phyloP scores from a whole-genome alignment of 2,329 filamentous ascomycete species.

The Fonsecaea nubica region DNA sequence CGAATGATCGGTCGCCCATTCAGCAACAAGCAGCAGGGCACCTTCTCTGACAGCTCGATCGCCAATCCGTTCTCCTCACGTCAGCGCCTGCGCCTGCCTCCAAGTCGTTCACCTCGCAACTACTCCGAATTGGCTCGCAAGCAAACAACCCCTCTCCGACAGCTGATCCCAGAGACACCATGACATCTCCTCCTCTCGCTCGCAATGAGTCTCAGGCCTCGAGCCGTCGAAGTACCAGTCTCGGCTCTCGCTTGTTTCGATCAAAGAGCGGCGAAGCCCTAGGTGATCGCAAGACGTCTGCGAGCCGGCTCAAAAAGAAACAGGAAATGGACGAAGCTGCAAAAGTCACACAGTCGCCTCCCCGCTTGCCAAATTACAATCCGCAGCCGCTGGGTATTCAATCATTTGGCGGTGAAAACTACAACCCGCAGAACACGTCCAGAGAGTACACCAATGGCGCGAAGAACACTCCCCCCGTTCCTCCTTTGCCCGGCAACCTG shows the following conservation, averaged over 20 bases:
- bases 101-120: conserved; percentile 2
- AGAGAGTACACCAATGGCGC: conserved; percentile 31
- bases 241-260: conserved; percentile 38
- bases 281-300: conserved; percentile 37
- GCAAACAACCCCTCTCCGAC: conserved; percentile 16
- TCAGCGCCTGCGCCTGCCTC: conserved; percentile 27
- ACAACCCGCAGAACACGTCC: conserved; percentile 29
- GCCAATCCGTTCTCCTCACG: conserved; percentile 21
- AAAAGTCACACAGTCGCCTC: conserved; percentile 34
- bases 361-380: conserved; percentile 35
- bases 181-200: conserved; percentile 34
- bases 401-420: conserved; percentile 38
- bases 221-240: conserved; percentile 35
- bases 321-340: conserved; percentile 33
- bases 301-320: conserved; percentile 36
- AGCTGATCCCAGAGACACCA: conserved; percentile 20
- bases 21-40: conserved; percentile 6
- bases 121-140: conserved; percentile 17
- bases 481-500: conserved; percentile 32
- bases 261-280: conserved; percentile 39
- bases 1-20: conserved; percentile 22
- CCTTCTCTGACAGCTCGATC: not conserved
- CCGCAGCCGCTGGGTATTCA: conserved; percentile 38
- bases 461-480: conserved; percentile 33
- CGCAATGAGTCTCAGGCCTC: conserved; percentile 38